Conservation (phyloP, 2,329 filamentous ascomycete species). For the Aspergillus piperis region DNA sequence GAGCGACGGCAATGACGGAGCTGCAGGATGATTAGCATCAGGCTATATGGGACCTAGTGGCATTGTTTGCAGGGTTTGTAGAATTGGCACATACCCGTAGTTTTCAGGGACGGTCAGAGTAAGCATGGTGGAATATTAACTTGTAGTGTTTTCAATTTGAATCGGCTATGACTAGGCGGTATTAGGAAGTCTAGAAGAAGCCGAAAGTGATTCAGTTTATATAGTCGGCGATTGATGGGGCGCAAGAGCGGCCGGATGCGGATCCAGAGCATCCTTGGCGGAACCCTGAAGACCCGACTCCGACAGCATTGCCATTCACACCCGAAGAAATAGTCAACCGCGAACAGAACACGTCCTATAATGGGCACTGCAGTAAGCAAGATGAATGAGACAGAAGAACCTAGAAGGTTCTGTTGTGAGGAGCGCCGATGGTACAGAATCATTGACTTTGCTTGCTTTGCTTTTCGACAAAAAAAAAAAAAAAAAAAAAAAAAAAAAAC, state of each 20-base stretch:
- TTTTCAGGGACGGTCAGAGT: constrained; percentile 49
- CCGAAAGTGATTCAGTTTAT: background rate
- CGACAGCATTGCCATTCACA: background rate
- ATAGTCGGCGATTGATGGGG: background rate
- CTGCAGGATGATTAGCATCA: constrained; percentile 37
- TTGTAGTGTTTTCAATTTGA: background rate
- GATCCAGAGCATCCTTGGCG: background rate
- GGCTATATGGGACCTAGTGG: background rate
- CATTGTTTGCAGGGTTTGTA: background rate
- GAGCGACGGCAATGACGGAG: constrained; percentile 57
- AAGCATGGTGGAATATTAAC: constrained; percentile 33
- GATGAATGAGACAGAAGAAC: background rate
- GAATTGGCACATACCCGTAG: constrained; percentile 47
- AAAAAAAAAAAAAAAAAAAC: background rate
- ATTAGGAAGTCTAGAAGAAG: background rate
- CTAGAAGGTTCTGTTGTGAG: background rate
- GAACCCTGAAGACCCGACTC: background rate
- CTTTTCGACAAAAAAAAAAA: background rate
- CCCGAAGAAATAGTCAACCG: background rate
- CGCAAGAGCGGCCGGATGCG: background rate
- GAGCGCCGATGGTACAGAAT: background rate
- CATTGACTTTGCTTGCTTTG: background rate
- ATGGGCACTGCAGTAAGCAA: background rate
- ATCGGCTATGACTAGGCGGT: background rate
- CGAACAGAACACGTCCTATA: background rate